These are phyloP conservation scores for Adansonia madagascariensis DNA, from an alignment of 441 rosid genomes.

Conservation along the genomic window DNA sequence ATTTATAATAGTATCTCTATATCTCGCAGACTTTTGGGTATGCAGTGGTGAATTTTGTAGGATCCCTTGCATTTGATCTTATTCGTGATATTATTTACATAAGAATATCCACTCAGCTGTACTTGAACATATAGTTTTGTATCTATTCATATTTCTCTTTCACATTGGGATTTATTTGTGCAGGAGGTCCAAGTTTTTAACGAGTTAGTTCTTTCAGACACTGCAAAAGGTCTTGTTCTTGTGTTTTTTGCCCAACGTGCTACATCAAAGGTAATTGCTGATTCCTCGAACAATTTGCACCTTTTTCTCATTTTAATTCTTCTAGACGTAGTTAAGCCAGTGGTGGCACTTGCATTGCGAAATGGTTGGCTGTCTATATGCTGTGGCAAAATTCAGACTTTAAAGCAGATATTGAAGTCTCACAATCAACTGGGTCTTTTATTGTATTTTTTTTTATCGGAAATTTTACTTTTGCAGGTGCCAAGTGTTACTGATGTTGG, in stretches of 20 bases:
- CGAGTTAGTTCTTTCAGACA: slow-evolving; percentile 66
- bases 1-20: slow-evolving; percentile 9
- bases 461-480: slow-evolving; percentile 57
- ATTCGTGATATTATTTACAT: slow-evolving; percentile 15
- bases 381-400: not conserved
- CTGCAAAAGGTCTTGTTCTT: slow-evolving; percentile 84
- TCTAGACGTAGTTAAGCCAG: not conserved
- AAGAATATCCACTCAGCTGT: not conserved
- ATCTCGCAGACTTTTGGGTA: not conserved
- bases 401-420: not conserved
- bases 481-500: slow-evolving; percentile 84
- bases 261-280: slow-evolving; percentile 67
- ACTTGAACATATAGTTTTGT: not conserved
- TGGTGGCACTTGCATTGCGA: not conserved
- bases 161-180: slow-evolving; percentile 26
- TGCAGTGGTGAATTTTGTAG: not conserved
- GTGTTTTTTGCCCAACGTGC: slow-evolving; percentile 82
- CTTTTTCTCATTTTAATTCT: not conserved
- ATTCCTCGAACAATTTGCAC: slow-evolving; percentile 5
- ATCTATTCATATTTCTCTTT: slow-evolving; percentile 21
- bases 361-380: not conserved
- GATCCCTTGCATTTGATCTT: not conserved
- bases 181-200: slow-evolving; percentile 87
- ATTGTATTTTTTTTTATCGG: not conserved
- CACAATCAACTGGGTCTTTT: not conserved